Evolutionary conservation across 2,329 filamentous ascomycete genomes (phyloP), one percentile per base, ranked within the genome.

Genomic region (Colletotrichum navitas): DNA sequence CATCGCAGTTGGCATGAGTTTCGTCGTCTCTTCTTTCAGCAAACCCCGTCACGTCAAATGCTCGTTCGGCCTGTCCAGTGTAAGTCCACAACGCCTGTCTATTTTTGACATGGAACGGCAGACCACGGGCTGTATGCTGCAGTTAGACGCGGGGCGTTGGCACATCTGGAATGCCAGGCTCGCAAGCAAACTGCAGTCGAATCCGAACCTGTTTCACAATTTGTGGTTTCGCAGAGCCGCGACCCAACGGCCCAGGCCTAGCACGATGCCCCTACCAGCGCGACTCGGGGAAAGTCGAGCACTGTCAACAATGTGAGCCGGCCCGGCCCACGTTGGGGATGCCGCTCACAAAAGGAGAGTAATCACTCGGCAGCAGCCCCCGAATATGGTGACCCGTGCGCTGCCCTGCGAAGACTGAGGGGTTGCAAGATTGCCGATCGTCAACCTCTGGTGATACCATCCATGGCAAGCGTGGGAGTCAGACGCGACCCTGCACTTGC

Each of bases 11-110:
- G 47, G 49, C 29, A 45, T 24, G 34, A 43, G 45, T 16, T 24
- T 62, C 64, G 26, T 66, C 56, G 26, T 66, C 56, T 54, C 47
- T 61, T 69, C 24, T 16, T 66, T 62, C 49, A 29, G 68, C 47
- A 70, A 56, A 70, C 47, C 61, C 59, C 8, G 24, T 7, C 29
- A 39, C n/a, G 55, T 62, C 64, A 45, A 54, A 51, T 24, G n/a
- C 26, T 12, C 16, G 11, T 59, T 21, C 14, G 6, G 41, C 2
- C 32, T 6, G 18, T 21, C 41, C 32, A 26, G 34, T 39, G 32
- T 24, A 7, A 6, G n/a, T 61, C 39, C 8, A 36, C 14, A 43
- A 7, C 4, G 29, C 1, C 5, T 61, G n/a, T 51, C 16, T 62
- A 39, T 47, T 39, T 51, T 21, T 32, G 47, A 12, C 45, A 51